phyloP scores from a whole-genome alignment of 768 basidiomycete genomes.

The Lyophyllum shimeji region DNA sequence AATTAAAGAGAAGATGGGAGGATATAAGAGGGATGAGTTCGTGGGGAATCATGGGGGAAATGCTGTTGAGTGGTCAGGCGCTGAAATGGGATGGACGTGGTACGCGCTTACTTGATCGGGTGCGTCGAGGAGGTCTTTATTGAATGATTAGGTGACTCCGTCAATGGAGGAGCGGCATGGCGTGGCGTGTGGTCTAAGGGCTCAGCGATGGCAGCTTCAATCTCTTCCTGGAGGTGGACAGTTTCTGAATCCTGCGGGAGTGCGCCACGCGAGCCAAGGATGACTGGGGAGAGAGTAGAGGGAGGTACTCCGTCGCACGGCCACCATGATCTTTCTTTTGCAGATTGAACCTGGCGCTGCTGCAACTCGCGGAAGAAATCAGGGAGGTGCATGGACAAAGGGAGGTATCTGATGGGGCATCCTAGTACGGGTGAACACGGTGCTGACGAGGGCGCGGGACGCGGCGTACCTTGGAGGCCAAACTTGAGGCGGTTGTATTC shows the following conservation, averaged over 20 bases:
- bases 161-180: constrained; percentile 2
- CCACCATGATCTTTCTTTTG: constrained; percentile 49
- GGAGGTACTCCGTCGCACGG: constrained; percentile 26
- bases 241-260: constrained; percentile 14
- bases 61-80: constrained; percentile 32
- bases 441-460: neutral
- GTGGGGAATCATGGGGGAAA: constrained; percentile 63
- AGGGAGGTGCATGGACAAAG: constrained; percentile 63
- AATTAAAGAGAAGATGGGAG: constrained; percentile 35
- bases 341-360: constrained; percentile 44
- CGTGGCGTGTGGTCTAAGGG: constrained; percentile 23
- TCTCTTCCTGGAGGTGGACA: constrained; percentile 42
- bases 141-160: constrained; percentile 2
- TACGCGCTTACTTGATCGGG: constrained; percentile 72
- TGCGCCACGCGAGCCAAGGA: constrained; percentile 30
- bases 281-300: constrained; percentile 16
- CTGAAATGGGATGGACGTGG: constrained; percentile 12
- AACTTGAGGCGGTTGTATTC: constrained; percentile 72
- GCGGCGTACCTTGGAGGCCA: constrained; percentile 39
- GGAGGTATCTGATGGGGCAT: constrained; percentile 55
- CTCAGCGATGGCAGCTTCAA: constrained; percentile 55
- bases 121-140: constrained; percentile 78
- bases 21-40: constrained; percentile 56
- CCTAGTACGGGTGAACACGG: constrained; percentile 36
- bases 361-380: constrained; percentile 54